Conservation (phyloP, 805 yeast genomes). For the Candida patagonica region DNA sequence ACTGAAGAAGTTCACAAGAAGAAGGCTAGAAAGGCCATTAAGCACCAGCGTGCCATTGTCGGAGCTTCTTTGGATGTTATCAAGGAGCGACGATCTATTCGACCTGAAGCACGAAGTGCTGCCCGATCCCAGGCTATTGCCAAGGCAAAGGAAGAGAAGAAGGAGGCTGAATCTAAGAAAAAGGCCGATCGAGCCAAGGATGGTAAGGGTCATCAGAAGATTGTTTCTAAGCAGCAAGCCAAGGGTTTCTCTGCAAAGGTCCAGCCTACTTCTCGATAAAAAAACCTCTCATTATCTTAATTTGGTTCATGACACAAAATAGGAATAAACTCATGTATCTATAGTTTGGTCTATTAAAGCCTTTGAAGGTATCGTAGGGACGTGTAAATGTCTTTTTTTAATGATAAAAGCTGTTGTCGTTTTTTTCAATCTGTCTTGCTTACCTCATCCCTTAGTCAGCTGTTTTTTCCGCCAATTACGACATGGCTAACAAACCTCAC, state of each 20-base stretch:
- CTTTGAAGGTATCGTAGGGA: too few relatives aligned
- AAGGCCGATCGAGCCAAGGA: constrained; percentile 81
- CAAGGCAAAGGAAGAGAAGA: constrained; percentile 42
- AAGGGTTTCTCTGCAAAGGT: constrained; percentile 98
- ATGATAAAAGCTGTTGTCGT: too few relatives aligned
- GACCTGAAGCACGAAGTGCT: constrained; percentile 98
- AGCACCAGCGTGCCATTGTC: constrained; percentile 98
- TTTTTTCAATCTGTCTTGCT: too few relatives aligned
- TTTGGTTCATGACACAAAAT: too few relatives aligned
- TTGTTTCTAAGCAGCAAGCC: constrained; percentile 90
- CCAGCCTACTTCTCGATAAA: constrained; percentile 94
- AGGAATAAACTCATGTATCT: too few relatives aligned
- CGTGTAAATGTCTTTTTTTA: too few relatives aligned
- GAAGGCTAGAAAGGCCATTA: constrained; percentile 95
- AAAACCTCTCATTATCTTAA: too few relatives aligned
- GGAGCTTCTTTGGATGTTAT: constrained; percentile 99
- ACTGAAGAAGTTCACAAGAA: constrained; percentile 97
- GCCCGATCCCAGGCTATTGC: constrained; percentile 85
- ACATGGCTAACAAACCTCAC: too few relatives aligned
- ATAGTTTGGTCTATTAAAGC: too few relatives aligned
- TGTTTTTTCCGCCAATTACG: too few relatives aligned
- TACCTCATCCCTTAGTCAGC: too few relatives aligned
- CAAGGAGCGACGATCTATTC: constrained; percentile 92
- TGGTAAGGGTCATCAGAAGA: constrained; percentile 49
- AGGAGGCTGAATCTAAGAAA: constrained; percentile 88